Percentiles rank a stretch among this genome's conserved stretches.
Evolutionary conservation across 352 stramenopile species (phyloP).

Genomic region (Globisporangium recalcitrans): DNA sequence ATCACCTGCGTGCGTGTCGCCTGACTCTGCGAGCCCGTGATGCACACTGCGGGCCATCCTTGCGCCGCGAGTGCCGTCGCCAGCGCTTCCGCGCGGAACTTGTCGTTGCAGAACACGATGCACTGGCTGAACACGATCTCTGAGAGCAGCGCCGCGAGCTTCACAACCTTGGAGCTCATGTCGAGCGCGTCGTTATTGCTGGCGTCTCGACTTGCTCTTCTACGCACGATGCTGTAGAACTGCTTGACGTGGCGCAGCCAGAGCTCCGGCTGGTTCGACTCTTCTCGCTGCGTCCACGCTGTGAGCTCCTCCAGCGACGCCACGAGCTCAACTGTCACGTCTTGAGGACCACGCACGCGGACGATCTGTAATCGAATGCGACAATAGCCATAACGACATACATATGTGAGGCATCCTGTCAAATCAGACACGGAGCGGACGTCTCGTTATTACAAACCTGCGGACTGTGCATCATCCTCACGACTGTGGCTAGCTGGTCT

Average conservation of each 20-base stretch:
- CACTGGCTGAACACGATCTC: conserved; percentile 72
- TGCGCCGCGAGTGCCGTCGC: conserved; percentile 42
- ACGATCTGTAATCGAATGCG: conserved; percentile 38
- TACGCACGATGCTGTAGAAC: conserved; percentile 53
- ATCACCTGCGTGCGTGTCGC: conserved; percentile 55
- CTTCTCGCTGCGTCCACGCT: conserved; percentile 47
- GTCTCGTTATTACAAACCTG: too few species aligned
- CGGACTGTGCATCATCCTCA: conserved; percentile 50
- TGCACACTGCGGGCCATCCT: conserved; percentile 55
- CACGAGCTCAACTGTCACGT: conserved; percentile 68
- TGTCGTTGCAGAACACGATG: conserved; percentile 86
- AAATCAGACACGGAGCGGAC: too few species aligned
- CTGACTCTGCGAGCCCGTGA: conserved; percentile 66
- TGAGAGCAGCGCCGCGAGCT: conserved; percentile 47
- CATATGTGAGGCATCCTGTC: not conserved
- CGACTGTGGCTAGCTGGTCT: conserved; percentile 48
- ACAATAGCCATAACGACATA: too few species aligned
- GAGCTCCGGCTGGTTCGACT: conserved; percentile 41
- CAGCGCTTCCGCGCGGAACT: conserved; percentile 64
- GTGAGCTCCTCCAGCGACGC: conserved; percentile 32
- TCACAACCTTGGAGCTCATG: conserved; percentile 54
- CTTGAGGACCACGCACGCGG: conserved; percentile 43
- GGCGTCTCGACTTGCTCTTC: not conserved
- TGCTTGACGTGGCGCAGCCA: conserved; percentile 69
- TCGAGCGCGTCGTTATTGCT: conserved; percentile 21